phyloP scores from a whole-genome alignment of 345 rosid genomes.

The Erucastrum elatum region DNA sequence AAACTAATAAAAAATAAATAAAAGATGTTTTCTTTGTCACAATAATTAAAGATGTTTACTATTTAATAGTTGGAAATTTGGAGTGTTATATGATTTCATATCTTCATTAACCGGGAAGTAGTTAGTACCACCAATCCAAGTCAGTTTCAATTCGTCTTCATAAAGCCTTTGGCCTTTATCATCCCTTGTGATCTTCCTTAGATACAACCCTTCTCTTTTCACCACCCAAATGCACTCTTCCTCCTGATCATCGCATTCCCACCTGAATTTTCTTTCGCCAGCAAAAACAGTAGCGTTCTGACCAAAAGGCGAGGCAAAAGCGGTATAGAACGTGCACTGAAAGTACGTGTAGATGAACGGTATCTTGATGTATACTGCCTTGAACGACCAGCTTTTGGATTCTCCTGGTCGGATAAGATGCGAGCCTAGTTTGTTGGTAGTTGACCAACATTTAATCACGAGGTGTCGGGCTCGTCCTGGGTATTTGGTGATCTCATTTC shows the following conservation, averaged over 20 bases:
- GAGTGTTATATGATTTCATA: no score
- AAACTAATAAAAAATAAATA: not conserved
- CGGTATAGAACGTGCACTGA: slow-evolving; percentile 28
- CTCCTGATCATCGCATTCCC: slow-evolving; percentile 33
- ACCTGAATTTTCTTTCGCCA: slow-evolving; percentile 34
- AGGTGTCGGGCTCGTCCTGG: slow-evolving; percentile 28
- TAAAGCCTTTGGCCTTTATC: slow-evolving; percentile 13
- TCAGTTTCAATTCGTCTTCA: slow-evolving; percentile 6
- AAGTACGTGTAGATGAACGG: slow-evolving; percentile 38
- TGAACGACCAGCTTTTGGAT: slow-evolving; percentile 40
- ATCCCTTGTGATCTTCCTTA: slow-evolving; percentile 30
- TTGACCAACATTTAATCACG: slow-evolving; percentile 19
- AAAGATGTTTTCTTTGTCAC: not conserved
- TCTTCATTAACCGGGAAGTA: slow-evolving; percentile 8
- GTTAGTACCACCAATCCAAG: slow-evolving; percentile 38
- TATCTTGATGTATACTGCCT: slow-evolving; percentile 31
- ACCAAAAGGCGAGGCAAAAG: slow-evolving; percentile 32
- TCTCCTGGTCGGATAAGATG: slow-evolving; percentile 18
- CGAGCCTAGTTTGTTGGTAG: slow-evolving; percentile 13
- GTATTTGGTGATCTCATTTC: slow-evolving; percentile 31
- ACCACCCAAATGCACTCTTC: slow-evolving; percentile 41
- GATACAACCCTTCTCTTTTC: slow-evolving; percentile 28
- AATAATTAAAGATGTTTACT: not conserved
- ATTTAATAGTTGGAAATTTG: no score
- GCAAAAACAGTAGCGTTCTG: slow-evolving; percentile 33